Conservation (phyloP, 192 early-diverging fungal genomes). For the Entophlyctis luteolus region DNA sequence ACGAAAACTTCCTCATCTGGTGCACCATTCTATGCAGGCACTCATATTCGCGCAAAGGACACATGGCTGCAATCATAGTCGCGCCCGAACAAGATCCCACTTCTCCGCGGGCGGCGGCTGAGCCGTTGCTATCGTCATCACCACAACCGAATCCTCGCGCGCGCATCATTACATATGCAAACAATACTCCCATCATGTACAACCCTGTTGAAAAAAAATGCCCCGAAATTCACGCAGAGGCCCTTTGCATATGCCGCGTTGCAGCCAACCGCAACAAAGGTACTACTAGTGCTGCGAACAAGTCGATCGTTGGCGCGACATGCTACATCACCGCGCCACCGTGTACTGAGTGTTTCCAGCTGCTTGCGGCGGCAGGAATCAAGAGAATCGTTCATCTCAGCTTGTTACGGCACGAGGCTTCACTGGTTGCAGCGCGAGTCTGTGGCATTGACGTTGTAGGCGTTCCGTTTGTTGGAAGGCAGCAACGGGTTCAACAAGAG, state of each 20-base stretch:
- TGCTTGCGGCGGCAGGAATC: background rate
- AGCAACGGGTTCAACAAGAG: background rate
- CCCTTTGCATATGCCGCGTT: background rate
- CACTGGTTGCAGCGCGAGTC: background rate
- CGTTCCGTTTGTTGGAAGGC: background rate
- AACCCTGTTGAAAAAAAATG: conserved; percentile 4
- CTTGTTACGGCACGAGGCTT: background rate
- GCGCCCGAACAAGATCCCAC: background rate
- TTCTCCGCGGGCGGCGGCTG: too few relatives aligned
- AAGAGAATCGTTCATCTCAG: background rate
- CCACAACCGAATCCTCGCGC: too few relatives aligned
- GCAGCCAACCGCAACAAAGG: background rate
- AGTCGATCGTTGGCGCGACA: background rate
- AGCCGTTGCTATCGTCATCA: too few relatives aligned
- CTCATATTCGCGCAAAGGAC: conserved; percentile 15
- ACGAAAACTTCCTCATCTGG: conserved; percentile 11
- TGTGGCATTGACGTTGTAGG: background rate
- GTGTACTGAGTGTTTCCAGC: background rate
- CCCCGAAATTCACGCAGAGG: conserved; percentile 4
- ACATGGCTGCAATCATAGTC: conserved; percentile 1
- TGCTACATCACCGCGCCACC: conserved; percentile 12
- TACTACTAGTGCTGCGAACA: background rate
- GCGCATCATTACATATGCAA: background rate
- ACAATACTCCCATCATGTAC: conserved; percentile 9
- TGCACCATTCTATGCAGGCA: background rate